A percentile compares a stretch with the other conserved stretches of the same genome.
These are phyloP conservation scores for Macrophomina pseudophaseolina DNA, from an alignment of 2,329 filamentous ascomycete genomes.

Conservation along the genomic window DNA sequence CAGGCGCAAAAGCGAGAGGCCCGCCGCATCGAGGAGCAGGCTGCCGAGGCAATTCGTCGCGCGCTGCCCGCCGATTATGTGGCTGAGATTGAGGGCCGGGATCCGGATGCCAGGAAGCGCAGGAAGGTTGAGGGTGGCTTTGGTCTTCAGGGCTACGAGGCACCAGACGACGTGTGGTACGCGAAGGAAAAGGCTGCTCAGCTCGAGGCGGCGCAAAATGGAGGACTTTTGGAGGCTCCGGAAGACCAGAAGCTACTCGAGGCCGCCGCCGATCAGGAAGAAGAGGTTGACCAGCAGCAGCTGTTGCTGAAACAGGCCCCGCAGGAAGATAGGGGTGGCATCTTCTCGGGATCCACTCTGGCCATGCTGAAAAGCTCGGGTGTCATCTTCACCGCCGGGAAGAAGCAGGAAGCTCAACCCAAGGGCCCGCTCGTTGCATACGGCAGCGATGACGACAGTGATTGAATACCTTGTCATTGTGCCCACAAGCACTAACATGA, in stretches of 20 bases:
- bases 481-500: background rate
- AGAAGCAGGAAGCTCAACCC: conserved; percentile 60
- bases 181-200: conserved; percentile 74
- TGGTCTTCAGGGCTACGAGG: conserved; percentile 88
- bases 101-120: conserved; percentile 84
- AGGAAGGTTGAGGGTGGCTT: conserved; percentile 89
- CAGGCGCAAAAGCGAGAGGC: conserved; percentile 93
- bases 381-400: conserved; percentile 54
- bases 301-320: conserved; percentile 29
- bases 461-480: conserved; percentile 40
- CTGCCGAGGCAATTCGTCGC: conserved; percentile 87
- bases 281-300: conserved; percentile 32
- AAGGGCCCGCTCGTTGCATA: conserved; percentile 84
- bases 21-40: conserved; percentile 88
- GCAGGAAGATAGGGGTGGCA: conserved; percentile 60
- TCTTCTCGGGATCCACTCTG: conserved; percentile 82
- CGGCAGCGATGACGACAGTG: conserved; percentile 84
- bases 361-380: conserved; percentile 71
- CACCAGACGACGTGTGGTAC: conserved; percentile 92
- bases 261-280: conserved; percentile 45
- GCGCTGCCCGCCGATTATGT: conserved; percentile 90
- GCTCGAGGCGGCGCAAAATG: conserved; percentile 67
- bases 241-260: conserved; percentile 57
- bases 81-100: conserved; percentile 89
- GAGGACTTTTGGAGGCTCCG: conserved; percentile 64